These are phyloP conservation scores for Trichomonascus vanleenenianus DNA, from an alignment of 805 yeast genomes.

Conservation along the genomic window DNA sequence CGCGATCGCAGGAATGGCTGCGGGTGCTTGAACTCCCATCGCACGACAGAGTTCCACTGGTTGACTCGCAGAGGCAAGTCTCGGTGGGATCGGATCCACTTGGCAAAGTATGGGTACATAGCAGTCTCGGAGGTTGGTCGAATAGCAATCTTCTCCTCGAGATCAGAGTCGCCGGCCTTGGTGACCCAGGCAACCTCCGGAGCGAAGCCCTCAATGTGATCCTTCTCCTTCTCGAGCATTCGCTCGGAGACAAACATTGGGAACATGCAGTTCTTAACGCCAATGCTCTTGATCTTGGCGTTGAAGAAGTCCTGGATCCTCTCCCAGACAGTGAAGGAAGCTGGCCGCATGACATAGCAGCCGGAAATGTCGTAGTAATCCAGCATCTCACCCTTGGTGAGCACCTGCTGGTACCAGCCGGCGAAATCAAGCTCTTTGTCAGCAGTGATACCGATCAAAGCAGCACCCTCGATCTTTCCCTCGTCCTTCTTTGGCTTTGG, in stretches of 20 bases:
- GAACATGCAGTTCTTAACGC: slow-evolving; percentile 93
- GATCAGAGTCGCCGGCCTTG: slow-evolving; percentile 84
- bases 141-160: slow-evolving; percentile 97
- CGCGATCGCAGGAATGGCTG: slow-evolving; percentile 98
- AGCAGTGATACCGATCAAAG: slow-evolving; percentile 91
- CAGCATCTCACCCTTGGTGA: slow-evolving; percentile 95
- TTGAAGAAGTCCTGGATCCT: slow-evolving; percentile 84
- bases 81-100: slow-evolving; percentile 98
- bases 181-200: slow-evolving; percentile 99
- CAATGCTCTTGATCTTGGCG: slow-evolving; percentile 68
- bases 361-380: slow-evolving; percentile 99
- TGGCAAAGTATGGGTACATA: slow-evolving; percentile 98
- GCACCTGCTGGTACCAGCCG: slow-evolving; percentile 94
- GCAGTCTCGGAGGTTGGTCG: slow-evolving; percentile 99
- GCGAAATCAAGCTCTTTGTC: slow-evolving; percentile 90
- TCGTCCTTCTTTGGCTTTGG: slow-evolving; percentile 1
- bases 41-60: slow-evolving; percentile 99
- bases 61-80: slow-evolving; percentile 93
- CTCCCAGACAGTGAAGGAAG: slow-evolving; percentile 94
- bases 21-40: slow-evolving; percentile 99
- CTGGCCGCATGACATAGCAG: slow-evolving; percentile 95
- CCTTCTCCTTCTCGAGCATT: slow-evolving; percentile 95
- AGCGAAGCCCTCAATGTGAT: slow-evolving; percentile 97
- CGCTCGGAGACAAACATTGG: slow-evolving; percentile 95
- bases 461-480: slow-evolving; percentile 73